Evolutionary conservation across 1,284 basidiomycete species (phyloP).

Genomic region (Pterula multifida): DNA sequence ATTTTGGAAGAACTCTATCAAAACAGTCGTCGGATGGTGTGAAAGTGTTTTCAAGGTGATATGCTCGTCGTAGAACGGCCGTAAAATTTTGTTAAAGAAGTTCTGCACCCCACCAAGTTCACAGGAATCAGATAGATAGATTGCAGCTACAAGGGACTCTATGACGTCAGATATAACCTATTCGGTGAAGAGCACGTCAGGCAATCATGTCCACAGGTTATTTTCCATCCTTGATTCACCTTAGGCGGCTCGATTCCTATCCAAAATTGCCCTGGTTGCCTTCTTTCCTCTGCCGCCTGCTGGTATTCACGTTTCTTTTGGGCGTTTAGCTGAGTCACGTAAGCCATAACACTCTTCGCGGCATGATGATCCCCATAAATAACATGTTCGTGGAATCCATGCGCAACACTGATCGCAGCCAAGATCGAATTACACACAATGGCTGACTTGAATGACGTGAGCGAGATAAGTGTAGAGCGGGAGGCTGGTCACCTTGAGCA

Average conservation of each 20-base stretch:
- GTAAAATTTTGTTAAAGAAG: slow-evolving; percentile 53
- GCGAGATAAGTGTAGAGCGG: not conserved
- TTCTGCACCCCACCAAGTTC: slow-evolving; percentile 42
- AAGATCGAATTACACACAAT: slow-evolving; percentile 73
- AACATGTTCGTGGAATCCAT: slow-evolving; percentile 51
- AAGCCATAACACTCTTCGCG: slow-evolving; percentile 36
- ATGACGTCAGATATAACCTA: slow-evolving; percentile 67
- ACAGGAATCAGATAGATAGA: slow-evolving; percentile 66
- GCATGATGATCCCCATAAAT: slow-evolving; percentile 43
- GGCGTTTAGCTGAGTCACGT: slow-evolving; percentile 34
- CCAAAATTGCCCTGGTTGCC: slow-evolving; percentile 62
- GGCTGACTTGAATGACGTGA: slow-evolving; percentile 35
- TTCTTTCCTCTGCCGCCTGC: slow-evolving; percentile 31
- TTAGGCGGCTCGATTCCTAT: slow-evolving; percentile 63
- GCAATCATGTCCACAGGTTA: no score
- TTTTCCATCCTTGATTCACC: no score
- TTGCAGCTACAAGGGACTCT: slow-evolving; percentile 63
- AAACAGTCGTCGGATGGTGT: slow-evolving; percentile 58
- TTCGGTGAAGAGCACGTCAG: not conserved
- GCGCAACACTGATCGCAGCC: slow-evolving; percentile 59
- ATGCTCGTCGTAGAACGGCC: slow-evolving; percentile 65
- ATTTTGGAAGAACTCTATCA: slow-evolving; percentile 63
- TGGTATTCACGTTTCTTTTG: slow-evolving; percentile 38
- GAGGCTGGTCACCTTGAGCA: slow-evolving; percentile 42
- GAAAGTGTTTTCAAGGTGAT: slow-evolving; percentile 58